Percentiles rank a stretch among this genome's conserved stretches.
phyloP scores from a whole-genome alignment of 768 basidiomycete genomes.

The Suillus cothurnatus region DNA sequence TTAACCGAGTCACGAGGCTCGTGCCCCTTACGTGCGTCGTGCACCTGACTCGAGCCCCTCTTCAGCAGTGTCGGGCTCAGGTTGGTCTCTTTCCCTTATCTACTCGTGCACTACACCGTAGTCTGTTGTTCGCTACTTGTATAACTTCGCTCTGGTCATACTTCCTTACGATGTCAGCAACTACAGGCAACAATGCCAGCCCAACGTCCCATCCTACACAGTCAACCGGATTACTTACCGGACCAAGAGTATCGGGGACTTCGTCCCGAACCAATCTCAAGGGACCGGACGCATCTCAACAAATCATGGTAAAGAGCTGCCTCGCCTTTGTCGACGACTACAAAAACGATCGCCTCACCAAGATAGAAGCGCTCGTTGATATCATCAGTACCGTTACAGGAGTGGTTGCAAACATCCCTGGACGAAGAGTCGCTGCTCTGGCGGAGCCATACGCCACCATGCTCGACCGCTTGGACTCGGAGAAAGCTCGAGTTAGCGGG shows the following conservation, averaged over 20 bases:
- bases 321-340: neutral
- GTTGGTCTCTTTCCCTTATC: no score
- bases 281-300: neutral
- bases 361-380: neutral
- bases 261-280: neutral
- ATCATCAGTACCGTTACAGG: neutral
- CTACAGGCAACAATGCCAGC: neutral
- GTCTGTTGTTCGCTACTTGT: neutral
- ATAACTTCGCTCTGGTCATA: neutral
- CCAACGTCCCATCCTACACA: neutral
- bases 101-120: no score
- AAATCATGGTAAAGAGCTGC: neutral
- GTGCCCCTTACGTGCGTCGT: no score
- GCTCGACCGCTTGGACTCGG: neutral
- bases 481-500: neutral
- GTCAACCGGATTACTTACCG: neutral
- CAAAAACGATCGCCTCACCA: neutral
- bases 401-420: neutral
- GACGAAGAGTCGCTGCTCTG: neutral
- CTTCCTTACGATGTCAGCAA: neutral
- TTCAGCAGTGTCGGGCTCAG: no score
- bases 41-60: no score
- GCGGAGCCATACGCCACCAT: neutral
- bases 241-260: neutral
- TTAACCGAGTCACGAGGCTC: constrained; percentile 6